Conservation (phyloP, 495 filamentous ascomycete genomes). For the Penicillium atrosanguineum region DNA sequence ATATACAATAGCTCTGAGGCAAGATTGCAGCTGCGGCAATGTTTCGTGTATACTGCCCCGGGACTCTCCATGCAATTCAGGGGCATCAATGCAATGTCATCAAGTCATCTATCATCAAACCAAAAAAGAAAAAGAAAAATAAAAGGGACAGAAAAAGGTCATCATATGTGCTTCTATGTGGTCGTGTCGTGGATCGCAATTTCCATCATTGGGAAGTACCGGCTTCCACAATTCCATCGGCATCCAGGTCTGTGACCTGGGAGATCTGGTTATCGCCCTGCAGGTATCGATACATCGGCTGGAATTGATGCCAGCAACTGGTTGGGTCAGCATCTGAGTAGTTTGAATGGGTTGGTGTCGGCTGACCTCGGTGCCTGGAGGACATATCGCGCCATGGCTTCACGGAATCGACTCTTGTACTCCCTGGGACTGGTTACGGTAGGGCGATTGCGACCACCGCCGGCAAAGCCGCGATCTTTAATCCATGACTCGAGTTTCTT, state of each 20-base stretch:
- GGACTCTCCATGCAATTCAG: background rate
- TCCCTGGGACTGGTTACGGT: constrained; percentile 97
- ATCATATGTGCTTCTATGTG: background rate
- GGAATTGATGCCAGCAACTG: constrained; percentile 73
- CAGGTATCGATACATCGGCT: constrained; percentile 45
- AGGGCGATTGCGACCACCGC: constrained; percentile 80
- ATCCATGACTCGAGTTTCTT: constrained; percentile 99
- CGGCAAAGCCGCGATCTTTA: constrained; percentile 87
- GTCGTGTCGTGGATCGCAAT: background rate
- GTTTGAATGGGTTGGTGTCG: constrained; percentile 2
- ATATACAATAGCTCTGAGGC: background rate
- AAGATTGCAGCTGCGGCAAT: background rate
- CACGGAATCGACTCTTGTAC: constrained; percentile 92
- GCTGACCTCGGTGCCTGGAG: constrained; percentile 65
- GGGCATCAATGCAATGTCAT: constrained; percentile 8
- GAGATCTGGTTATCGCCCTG: constrained; percentile 33
- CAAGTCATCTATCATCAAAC: constrained; percentile 17
- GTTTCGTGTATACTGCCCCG: background rate
- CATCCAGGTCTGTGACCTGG: constrained; percentile 23
- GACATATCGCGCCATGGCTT: constrained; percentile 94
- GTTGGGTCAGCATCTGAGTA: constrained; percentile 2
- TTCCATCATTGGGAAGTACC: constrained; percentile 6
- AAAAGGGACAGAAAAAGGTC: background rate
- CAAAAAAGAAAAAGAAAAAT: background rate
- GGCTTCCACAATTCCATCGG: constrained; percentile 13